Evolutionary conservation across 2,329 filamentous ascomycete genomes (phyloP).

Genomic region (Xylariales sp.): DNA sequence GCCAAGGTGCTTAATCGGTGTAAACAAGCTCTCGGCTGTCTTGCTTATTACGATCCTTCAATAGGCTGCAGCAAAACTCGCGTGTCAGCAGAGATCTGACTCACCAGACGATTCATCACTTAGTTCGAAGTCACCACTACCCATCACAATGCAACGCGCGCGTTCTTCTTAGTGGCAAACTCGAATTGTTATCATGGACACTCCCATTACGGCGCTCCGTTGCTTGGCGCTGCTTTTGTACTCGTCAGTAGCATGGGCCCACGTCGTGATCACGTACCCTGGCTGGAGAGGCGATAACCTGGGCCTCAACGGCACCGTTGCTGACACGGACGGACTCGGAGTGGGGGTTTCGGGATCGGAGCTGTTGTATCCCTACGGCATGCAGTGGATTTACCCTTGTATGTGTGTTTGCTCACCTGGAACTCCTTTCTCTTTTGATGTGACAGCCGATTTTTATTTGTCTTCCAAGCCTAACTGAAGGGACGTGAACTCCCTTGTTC

Average conservation of each 20-base stretch:
- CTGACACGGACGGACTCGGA: constrained; percentile 3
- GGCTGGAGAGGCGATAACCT: constrained; percentile 64
- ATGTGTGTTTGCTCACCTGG: not conserved
- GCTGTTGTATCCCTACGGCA: constrained; percentile 55
- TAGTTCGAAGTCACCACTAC: too few relatives aligned
- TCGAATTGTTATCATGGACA: not conserved
- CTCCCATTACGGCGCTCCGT: too few relatives aligned
- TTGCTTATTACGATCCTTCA: too few relatives aligned
- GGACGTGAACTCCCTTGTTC: not conserved
- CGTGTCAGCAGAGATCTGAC: too few relatives aligned
- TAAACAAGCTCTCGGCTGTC: too few relatives aligned
- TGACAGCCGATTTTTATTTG: too few relatives aligned
- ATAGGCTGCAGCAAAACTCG: too few relatives aligned
- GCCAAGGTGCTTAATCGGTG: too few relatives aligned
- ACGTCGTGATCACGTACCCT: constrained; percentile 60
- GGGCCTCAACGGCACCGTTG: constrained; percentile 37
- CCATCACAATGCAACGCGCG: too few relatives aligned
- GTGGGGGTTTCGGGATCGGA: not conserved
- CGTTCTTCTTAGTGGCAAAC: too few relatives aligned
- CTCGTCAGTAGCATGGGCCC: constrained; percentile 15
- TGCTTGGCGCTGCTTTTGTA: not conserved
- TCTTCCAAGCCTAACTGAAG: too few relatives aligned
- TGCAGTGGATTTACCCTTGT: constrained; percentile 69
- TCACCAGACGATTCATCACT: too few relatives aligned
- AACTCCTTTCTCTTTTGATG: not conserved